Conservation (phyloP, 1,284 basidiomycete genomes). For the Peniophora sp. region DNA sequence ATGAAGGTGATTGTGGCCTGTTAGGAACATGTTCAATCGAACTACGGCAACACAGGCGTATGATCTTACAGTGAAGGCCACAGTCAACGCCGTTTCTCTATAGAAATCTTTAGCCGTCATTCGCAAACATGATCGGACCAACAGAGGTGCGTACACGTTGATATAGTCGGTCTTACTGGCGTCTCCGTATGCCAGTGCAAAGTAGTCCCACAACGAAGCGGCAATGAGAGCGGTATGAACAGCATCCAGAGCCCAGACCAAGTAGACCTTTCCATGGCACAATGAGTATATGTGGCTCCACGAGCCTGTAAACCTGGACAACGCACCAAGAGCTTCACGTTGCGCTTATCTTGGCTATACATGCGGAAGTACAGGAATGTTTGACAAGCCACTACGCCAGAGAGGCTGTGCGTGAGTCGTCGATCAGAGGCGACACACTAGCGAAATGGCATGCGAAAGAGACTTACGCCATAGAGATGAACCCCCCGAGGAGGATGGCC, state of each 20-base stretch:
- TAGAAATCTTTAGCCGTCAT: too few relatives aligned
- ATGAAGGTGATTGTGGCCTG: neutral
- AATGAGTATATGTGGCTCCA: too few relatives aligned
- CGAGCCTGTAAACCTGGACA: too few relatives aligned
- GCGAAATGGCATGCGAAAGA: too few relatives aligned
- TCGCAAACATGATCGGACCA: too few relatives aligned
- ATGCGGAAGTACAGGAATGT: slow-evolving; percentile 10
- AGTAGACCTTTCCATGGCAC: too few relatives aligned
- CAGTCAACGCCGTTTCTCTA: neutral
- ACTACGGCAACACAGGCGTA: neutral
- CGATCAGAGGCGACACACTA: too few relatives aligned
- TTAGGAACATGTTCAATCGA: neutral
- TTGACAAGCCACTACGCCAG: slow-evolving; percentile 9
- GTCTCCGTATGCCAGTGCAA: neutral
- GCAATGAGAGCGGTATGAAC: neutral
- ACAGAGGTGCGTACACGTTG: too few relatives aligned
- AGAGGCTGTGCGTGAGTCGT: slow-evolving; percentile 3
- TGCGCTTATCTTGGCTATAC: neutral
- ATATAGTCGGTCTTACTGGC: neutral
- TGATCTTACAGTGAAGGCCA: neutral
- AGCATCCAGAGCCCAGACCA: neutral
- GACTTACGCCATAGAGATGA: neutral
- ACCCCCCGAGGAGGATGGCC: neutral
- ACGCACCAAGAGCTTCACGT: too few relatives aligned
- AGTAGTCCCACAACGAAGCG: neutral